Evolutionary conservation across 495 filamentous ascomycete species (phyloP).

Genomic region (Aspergillus baeticus): DNA sequence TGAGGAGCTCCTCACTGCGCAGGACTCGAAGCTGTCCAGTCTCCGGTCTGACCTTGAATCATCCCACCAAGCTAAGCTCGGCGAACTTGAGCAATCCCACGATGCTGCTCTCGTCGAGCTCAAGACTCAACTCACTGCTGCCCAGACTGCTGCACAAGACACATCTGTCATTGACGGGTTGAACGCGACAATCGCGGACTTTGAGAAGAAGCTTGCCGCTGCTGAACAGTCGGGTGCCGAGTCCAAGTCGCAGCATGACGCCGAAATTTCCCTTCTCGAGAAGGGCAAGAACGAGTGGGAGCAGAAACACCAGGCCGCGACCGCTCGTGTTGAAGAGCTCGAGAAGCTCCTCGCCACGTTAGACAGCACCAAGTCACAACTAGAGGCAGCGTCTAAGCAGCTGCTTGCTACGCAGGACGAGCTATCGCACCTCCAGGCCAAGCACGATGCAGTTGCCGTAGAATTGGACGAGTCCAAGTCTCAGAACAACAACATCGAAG

Average conservation of each 20-base stretch:
- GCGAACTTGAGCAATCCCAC: constrained; percentile 40
- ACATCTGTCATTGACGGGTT: constrained; percentile 37
- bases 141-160: constrained; percentile 38
- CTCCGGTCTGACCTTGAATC: constrained; percentile 38
- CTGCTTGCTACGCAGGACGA: constrained; percentile 37
- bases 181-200: constrained; percentile 35
- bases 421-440: constrained; percentile 30
- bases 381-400: constrained; percentile 35
- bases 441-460: constrained; percentile 28
- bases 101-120: constrained; percentile 31
- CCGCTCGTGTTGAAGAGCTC: constrained; percentile 32
- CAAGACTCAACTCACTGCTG: constrained; percentile 34
- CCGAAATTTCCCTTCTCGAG: constrained; percentile 32
- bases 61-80: constrained; percentile 37
- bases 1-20: constrained; percentile 45
- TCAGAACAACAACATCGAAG: constrained; percentile 35
- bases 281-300: constrained; percentile 33
- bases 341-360: constrained; percentile 33
- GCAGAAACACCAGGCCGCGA: constrained; percentile 31
- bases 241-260: constrained; percentile 32
- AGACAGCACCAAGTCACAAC: constrained; percentile 30
- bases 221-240: constrained; percentile 32
- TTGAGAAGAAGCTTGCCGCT: constrained; percentile 38
- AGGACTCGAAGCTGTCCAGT: constrained; percentile 39
- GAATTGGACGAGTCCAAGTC: constrained; percentile 34